phyloP scores from a whole-genome alignment of 164 flowering plant genomes.

The Platanus orientalis region DNA sequence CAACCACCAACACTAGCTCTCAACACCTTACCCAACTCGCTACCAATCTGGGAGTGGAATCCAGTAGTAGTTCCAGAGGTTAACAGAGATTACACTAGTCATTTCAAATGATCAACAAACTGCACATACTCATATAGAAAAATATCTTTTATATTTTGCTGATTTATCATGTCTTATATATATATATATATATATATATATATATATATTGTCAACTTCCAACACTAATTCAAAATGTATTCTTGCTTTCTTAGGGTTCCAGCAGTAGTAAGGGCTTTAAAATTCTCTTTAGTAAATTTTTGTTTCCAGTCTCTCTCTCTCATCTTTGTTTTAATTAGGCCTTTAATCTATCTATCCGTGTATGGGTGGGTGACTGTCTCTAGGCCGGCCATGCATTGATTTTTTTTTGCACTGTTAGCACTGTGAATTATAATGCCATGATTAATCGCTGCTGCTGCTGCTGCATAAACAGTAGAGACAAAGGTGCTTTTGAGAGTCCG shows the following conservation, averaged over 20 bases:
- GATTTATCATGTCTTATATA: too few relatives aligned
- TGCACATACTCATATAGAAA: too few relatives aligned
- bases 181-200: too few relatives aligned
- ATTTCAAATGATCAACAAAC: constrained; percentile 38
- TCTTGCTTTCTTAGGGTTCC: background rate
- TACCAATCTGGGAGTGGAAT: constrained; percentile 67
- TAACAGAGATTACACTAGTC: constrained; percentile 33
- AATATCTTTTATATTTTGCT: background rate
- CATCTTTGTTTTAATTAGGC: too few relatives aligned
- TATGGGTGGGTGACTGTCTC: too few relatives aligned
- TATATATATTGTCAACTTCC: background rate
- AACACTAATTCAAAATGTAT: background rate
- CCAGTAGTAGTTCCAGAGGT: constrained; percentile 44
- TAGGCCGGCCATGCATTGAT: too few relatives aligned
- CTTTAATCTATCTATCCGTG: background rate
- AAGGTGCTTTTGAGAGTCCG: background rate
- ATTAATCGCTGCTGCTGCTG: background rate
- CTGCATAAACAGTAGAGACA: background rate
- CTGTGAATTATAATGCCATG: too few relatives aligned
- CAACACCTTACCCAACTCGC: constrained; percentile 18
- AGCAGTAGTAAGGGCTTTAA: background rate
- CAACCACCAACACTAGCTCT: constrained; percentile 18
- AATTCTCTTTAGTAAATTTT: background rate
- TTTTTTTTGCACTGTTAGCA: too few relatives aligned
- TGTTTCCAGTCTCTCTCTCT: background rate